Evolutionary conservation across 2,329 filamentous ascomycete species (phyloP), one percentile per base, ranked within the genome.

Genomic region (Drechslera avenae): DNA sequence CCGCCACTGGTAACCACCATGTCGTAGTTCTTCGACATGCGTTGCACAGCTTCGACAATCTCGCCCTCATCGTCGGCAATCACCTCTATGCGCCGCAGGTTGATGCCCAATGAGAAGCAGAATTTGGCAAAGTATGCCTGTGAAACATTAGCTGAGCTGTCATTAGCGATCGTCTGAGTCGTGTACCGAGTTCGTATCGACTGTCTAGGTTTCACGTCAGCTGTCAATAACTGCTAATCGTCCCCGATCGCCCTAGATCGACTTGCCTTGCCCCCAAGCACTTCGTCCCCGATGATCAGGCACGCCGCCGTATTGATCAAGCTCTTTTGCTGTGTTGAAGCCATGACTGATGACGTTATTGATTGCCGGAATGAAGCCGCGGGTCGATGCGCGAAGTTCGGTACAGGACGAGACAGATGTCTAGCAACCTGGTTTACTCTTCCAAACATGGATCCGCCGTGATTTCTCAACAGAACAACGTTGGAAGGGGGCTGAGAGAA

Each of bases 201-300:
- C 79, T 34, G 84, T 87, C 83, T 86, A 39, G 21, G 32, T 45
- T 40, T 50, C 51, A 44, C 26, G 52, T 70, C 57, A 70, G 67
- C 60, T 54, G 35, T 4, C 35, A 46, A 40, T 26, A 18, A 31
- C 31, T 34, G 33, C 43, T 14, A 34, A 37, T 28, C 28, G 8
- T 19, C 23, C 21, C 30, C 26, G 6, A 19, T 30, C 21, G 9
- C 17, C 36, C 37, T 23, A 39, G 78, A 58, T 23, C 21, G 21
- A 23, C 21, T 23, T 73, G 91, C 92, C 87, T 97, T 97, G 64
- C 94, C 93, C 17, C 91, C 92, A 3, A 97, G 81, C 4, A 97
- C 91, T 74, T 97, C 93, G 76, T 97, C 93, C n/a, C 93, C 93
- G 65, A 99, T 97, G 53, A 99, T 91, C 58, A 97, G 77, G 73